Evolutionary conservation across 371 early-diverging fungal genomes (phyloP).

Genomic region (Zychaea mexicana): DNA sequence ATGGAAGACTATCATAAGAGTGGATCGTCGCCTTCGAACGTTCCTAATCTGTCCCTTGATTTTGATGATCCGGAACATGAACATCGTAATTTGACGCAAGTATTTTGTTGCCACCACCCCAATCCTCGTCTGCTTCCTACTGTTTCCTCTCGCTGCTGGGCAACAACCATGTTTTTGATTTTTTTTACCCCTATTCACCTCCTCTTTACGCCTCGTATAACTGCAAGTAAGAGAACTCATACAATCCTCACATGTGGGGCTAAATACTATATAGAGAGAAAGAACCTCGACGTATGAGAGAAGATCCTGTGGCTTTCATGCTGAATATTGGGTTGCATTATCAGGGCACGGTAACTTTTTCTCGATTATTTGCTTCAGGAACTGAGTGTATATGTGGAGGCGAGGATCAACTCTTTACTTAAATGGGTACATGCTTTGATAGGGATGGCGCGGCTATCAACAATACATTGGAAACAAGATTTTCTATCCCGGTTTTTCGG

Average conservation of each 20-base stretch:
- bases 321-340: constrained; percentile 72
- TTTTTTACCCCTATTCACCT: not conserved
- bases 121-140: too few relatives aligned
- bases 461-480: constrained; percentile 78
- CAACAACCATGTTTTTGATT: too few relatives aligned
- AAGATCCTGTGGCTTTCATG: constrained; percentile 81
- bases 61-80: constrained; percentile 12
- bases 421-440: too few relatives aligned
- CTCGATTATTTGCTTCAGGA: not conserved
- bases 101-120: not conserved
- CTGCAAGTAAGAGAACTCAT: too few relatives aligned
- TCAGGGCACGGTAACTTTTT: constrained; percentile 60
- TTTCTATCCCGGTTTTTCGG: constrained; percentile 68
- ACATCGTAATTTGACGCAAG: constrained; percentile 28
- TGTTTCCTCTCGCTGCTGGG: too few relatives aligned
- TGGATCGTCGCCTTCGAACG: not conserved
- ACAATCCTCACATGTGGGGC: too few relatives aligned
- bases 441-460: constrained; percentile 76
- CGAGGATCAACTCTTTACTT: too few relatives aligned
- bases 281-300: constrained; percentile 69
- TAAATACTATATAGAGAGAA: constrained; percentile 41
- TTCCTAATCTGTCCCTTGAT: not conserved
- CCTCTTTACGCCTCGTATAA: not conserved
- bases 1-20: constrained; percentile 20
- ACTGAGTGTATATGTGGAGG: too few relatives aligned